phyloP scores from a whole-genome alignment of 2,329 filamentous ascomycete species.

The Rhynchosporium agropyri region DNA sequence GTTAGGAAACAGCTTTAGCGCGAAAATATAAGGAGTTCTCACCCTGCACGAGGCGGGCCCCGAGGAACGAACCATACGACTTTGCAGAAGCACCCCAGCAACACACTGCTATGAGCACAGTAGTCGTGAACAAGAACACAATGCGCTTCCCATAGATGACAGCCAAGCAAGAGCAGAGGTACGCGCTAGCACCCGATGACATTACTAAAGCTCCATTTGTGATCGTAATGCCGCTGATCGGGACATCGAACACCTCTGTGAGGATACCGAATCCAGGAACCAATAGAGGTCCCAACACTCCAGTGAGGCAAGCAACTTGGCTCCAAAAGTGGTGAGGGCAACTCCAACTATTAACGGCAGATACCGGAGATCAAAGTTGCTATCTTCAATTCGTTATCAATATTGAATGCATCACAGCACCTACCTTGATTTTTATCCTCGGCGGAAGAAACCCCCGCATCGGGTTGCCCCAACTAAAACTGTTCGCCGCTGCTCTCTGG shows the following conservation, averaged over 20 bases:
- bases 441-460: no score
- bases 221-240: constrained; percentile 17
- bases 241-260: constrained; percentile 19
- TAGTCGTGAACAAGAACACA: constrained; percentile 19
- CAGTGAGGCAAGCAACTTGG: not conserved
- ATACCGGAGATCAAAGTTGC: no score
- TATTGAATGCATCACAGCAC: no score
- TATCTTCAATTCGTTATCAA: no score
- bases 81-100: constrained; percentile 18
- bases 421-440: no score
- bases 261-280: constrained; percentile 25
- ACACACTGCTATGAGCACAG: constrained; percentile 19
- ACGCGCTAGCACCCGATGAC: constrained; percentile 22
- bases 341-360: no score
- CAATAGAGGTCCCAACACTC: constrained; percentile 4
- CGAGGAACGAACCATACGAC: constrained; percentile 17
- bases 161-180: constrained; percentile 21
- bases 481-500: no score
- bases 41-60: constrained; percentile 20
- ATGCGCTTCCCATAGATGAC: constrained; percentile 21
- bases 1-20: not conserved
- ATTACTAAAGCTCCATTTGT: constrained; percentile 27
- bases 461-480: no score
- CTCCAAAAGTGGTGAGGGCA: no score
- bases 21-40: not conserved